A percentile compares a stretch with the other conserved stretches of the same genome.
These are phyloP conservation scores for Kickxella alabastrina DNA, from an alignment of 192 early-diverging fungal genomes.

Conservation along the genomic window DNA sequence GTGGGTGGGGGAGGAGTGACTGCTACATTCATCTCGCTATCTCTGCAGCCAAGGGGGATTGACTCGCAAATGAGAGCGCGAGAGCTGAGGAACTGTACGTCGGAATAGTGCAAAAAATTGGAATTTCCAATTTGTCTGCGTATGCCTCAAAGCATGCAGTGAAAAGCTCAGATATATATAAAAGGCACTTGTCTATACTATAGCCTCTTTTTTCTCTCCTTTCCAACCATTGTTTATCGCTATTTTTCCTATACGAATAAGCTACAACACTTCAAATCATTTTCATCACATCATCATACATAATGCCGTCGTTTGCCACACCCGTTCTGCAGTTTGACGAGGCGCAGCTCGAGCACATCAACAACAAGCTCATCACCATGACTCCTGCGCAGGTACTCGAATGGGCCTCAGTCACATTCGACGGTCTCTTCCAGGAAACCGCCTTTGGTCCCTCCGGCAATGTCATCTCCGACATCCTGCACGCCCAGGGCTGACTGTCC, in stretches of 20 bases:
- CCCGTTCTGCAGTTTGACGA: conserved; percentile 46
- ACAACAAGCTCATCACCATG: conserved; percentile 65
- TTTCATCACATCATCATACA: not conserved
- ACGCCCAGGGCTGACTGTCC: conserved; percentile 60
- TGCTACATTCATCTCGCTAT: no score
- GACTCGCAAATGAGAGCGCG: no score
- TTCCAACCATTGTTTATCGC: not conserved
- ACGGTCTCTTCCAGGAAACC: conserved; percentile 84
- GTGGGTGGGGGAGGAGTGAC: no score
- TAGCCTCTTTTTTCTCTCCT: no score
- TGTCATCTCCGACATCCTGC: conserved; percentile 82
- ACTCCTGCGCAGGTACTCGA: conserved; percentile 75
- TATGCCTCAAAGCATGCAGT: no score
- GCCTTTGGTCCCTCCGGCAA: conserved; percentile 92
- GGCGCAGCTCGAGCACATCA: conserved; percentile 64
- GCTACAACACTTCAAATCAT: not conserved
- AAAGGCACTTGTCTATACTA: no score
- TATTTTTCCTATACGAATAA: not conserved
- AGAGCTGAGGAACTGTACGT: no score
- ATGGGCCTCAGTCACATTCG: conserved; percentile 81
- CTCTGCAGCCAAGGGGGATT: no score
- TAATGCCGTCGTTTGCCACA: conserved; percentile 36
- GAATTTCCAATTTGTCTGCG: no score
- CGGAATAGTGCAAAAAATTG: no score
- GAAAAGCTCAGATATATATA: no score